Base-by-base conservation (phyloP, 495 filamentous ascomycete genomes). In the Neurospora sp. region DNA sequence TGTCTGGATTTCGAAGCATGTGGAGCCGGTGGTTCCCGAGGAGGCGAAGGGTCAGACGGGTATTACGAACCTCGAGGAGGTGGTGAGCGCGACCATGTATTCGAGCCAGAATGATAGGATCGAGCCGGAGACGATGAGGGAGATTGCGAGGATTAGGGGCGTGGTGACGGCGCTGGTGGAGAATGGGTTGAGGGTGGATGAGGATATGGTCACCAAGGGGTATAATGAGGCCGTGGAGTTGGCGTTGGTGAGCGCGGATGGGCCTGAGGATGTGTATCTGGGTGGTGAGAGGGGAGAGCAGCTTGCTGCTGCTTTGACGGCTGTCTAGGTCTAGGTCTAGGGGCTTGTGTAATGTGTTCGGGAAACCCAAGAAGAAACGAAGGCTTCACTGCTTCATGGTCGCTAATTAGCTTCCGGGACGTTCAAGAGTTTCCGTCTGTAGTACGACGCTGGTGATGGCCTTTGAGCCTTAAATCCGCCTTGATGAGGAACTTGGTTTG, bases 81-180 rank as follows among this genome's bases (percentile, higher is more conserved):
- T 86, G 76, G 89, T 90, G 46, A 88, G 87, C 70, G 74, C 82
- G 20, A 85, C 82, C 16, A 91, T 94, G 79, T 99, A 98, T 81
- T 94, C 92, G 72, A 94, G 91, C 76, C 92, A 97, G 84, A 98
- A 98, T 75, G 95, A 97, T 75, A 86, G 88, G 72, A 93, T 99
- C 75, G 79, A 86, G 4, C 80, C 87, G 0, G 90, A 88, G 66
- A 96, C 94, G 40, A 89, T 95, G 81, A 87, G 91, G 73, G 96
- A 98, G 85, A 98, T 99, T 80, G 89, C 92, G 38, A 87, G 96
- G 69, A 81, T 98, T 41, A 84, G 90, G 5, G 91, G 93, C 20
- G 92, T 94, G 70, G 90, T 99, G 41, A 90, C 86, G 70, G 91
- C 92, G 10, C 82, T 99, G 74, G 91, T 96, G 14, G 91, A 94